A percentile compares a stretch with the other conserved stretches of the same genome.
These are phyloP conservation scores for Colletotrichum abscissum DNA, from an alignment of 2,329 filamentous ascomycete genomes.

Conservation along the genomic window DNA sequence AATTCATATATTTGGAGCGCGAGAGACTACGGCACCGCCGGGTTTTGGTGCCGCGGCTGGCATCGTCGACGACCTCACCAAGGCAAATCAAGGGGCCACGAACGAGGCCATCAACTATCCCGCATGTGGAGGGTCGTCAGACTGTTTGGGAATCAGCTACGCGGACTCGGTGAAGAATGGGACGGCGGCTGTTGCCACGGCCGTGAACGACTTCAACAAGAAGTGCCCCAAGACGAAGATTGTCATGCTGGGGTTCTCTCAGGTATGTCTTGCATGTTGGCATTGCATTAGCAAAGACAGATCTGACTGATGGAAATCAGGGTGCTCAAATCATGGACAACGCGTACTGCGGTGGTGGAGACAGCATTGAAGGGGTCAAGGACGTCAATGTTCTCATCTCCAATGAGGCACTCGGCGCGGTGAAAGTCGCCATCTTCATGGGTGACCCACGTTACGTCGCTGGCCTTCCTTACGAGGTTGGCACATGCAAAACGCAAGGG, in stretches of 20 bases:
- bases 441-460: slow-evolving; percentile 69
- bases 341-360: slow-evolving; percentile 70
- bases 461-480: slow-evolving; percentile 69
- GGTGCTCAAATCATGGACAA: slow-evolving; percentile 74
- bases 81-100: slow-evolving; percentile 61
- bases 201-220: slow-evolving; percentile 68
- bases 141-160: slow-evolving; percentile 70
- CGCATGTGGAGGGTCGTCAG: slow-evolving; percentile 70
- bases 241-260: slow-evolving; percentile 71
- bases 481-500: slow-evolving; percentile 66
- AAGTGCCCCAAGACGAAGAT: slow-evolving; percentile 68
- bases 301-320: slow-evolving; percentile 42
- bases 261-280: slow-evolving; percentile 51
- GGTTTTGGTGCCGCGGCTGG: slow-evolving; percentile 64
- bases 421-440: slow-evolving; percentile 75
- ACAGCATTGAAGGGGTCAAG: slow-evolving; percentile 56
- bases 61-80: slow-evolving; percentile 61
- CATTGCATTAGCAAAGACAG: neutral
- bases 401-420: slow-evolving; percentile 60
- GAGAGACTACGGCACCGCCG: slow-evolving; percentile 59
- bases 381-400: slow-evolving; percentile 56
- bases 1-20: slow-evolving; percentile 59
- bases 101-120: slow-evolving; percentile 68
- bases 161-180: slow-evolving; percentile 68
- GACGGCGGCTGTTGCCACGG: slow-evolving; percentile 66